phyloP scores from a whole-genome alignment of 139 green algal species.

The Chlamydomonas sp. region DNA sequence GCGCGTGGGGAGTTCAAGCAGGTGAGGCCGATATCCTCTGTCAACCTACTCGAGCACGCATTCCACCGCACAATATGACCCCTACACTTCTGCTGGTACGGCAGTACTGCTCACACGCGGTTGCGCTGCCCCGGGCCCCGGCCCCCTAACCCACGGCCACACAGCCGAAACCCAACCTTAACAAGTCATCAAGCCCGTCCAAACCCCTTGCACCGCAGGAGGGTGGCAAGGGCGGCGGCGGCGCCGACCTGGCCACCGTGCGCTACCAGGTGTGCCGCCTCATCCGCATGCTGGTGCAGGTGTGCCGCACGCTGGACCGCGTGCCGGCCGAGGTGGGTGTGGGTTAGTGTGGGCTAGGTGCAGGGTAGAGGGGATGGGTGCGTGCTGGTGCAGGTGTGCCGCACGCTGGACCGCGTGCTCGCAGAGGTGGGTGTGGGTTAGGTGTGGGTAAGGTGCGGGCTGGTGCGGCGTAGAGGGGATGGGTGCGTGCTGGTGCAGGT shows the following conservation, averaged over 20 bases:
- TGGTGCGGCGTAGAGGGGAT: background rate
- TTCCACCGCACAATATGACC: too few species aligned
- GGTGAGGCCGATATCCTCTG: background rate
- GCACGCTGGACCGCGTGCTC: conserved; percentile 79
- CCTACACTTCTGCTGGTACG: too few species aligned
- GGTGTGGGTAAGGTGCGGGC: background rate
- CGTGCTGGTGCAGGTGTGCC: conserved; percentile 73
- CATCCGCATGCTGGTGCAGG: conserved; percentile 82
- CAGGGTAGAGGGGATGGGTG: background rate
- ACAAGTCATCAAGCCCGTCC: background rate
- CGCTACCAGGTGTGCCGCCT: conserved; percentile 75
- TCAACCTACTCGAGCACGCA: too few species aligned
- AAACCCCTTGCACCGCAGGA: background rate
- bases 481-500: conserved; percentile 67
- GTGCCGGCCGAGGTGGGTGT: conserved; percentile 71
- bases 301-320: conserved; percentile 78
- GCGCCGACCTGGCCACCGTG: conserved; percentile 22
- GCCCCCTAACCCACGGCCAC: too few species aligned
- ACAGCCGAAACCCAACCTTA: background rate
- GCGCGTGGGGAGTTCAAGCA: conserved; percentile 17
- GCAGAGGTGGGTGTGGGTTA: conserved; percentile 54
- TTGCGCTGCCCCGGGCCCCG: too few species aligned
- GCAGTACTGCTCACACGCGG: too few species aligned
- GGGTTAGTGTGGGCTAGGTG: background rate
- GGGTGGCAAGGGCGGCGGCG: background rate